These are phyloP conservation scores for Isoetes engelmannii DNA, from an alignment of 83 land plant species.

Conservation along the genomic window DNA sequence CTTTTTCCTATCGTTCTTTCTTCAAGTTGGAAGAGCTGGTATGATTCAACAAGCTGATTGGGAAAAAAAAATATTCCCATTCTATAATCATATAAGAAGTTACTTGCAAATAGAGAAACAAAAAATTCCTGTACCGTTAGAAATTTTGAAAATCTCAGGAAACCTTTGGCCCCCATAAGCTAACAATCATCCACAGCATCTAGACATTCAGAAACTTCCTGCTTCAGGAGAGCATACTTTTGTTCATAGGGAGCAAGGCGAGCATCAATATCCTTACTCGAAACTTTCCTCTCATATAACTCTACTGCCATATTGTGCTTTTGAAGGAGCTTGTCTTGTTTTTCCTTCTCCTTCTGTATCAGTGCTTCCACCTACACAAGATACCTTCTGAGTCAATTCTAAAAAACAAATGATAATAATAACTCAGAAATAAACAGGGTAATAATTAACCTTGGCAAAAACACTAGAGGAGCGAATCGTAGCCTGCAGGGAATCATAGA, in stretches of 20 bases:
- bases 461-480: slow-evolving; percentile 51
- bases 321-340: slow-evolving; percentile 67
- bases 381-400: not conserved
- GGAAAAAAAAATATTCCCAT: not conserved
- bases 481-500: slow-evolving; percentile 49
- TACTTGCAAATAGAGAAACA: not conserved
- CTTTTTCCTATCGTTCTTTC: too few species aligned
- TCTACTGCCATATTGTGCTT: slow-evolving; percentile 70
- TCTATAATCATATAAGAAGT: not conserved
- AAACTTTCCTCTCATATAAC: slow-evolving; percentile 61
- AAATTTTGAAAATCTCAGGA: not conserved
- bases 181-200: slow-evolving; percentile 51
- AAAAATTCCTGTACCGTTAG: not conserved
- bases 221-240: slow-evolving; percentile 52
- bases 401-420: not conserved
- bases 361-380: slow-evolving; percentile 61
- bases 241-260: slow-evolving; percentile 67
- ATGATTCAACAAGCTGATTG: too few species aligned
- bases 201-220: slow-evolving; percentile 69
- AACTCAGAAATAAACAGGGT: not conserved
- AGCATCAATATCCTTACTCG: slow-evolving; percentile 63
- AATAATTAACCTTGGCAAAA: slow-evolving; percentile 50
- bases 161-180: not conserved
- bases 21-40: too few species aligned
- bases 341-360: slow-evolving; percentile 77